Conservation (phyloP, 495 filamentous ascomycete species). For the Oidiodendron maius region DNA sequence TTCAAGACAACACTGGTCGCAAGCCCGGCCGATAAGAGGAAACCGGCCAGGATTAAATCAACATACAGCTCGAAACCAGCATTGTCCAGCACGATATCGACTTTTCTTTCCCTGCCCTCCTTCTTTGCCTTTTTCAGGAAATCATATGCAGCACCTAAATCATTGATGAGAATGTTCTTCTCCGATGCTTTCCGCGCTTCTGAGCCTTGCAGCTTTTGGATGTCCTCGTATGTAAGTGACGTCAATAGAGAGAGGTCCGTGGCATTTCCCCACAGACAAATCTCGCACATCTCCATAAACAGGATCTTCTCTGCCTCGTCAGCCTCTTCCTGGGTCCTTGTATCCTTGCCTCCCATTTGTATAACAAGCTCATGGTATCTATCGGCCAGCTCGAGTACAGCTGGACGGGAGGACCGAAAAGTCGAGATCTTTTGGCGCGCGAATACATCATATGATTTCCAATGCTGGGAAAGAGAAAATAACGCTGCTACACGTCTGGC, state of each 20-base stretch:
- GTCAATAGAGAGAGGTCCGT: slow-evolving; percentile 91
- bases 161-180: slow-evolving; percentile 84
- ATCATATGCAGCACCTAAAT: slow-evolving; percentile 67
- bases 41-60: slow-evolving; percentile 85
- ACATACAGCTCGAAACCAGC: slow-evolving; percentile 96
- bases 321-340: slow-evolving; percentile 22
- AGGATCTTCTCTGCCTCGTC: slow-evolving; percentile 69
- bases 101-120: slow-evolving; percentile 52
- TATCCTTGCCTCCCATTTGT: slow-evolving; percentile 40
- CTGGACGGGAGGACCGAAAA: slow-evolving; percentile 86
- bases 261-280: slow-evolving; percentile 97
- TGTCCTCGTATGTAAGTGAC: slow-evolving; percentile 86
- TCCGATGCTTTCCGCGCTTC: slow-evolving; percentile 77
- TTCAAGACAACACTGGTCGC: slow-evolving; percentile 87
- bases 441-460: slow-evolving; percentile 93
- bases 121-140: slow-evolving; percentile 60
- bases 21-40: slow-evolving; percentile 71
- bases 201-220: slow-evolving; percentile 90
- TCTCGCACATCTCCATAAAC: slow-evolving; percentile 92
- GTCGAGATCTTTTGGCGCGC: slow-evolving; percentile 85
- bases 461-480: slow-evolving; percentile 73
- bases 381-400: slow-evolving; percentile 80
- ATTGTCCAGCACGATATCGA: slow-evolving; percentile 94
- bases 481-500: slow-evolving; percentile 66
- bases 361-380: slow-evolving; percentile 59